These are phyloP conservation scores for Gossypium australe DNA, from an alignment of 345 rosid genomes.

Conservation along the genomic window DNA sequence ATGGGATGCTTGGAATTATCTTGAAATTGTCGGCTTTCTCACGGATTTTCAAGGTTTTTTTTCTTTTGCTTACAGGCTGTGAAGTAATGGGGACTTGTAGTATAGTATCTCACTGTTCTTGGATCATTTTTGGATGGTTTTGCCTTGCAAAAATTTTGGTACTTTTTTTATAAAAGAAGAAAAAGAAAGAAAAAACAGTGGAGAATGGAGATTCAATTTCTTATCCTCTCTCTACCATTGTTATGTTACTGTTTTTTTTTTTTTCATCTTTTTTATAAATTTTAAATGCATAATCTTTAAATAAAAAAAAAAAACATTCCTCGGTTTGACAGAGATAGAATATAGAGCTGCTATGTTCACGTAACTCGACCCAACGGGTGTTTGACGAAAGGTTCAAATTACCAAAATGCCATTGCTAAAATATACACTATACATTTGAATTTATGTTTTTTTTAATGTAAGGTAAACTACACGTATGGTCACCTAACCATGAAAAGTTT, in stretches of 20 bases:
- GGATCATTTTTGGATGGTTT: not conserved
- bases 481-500: no score
- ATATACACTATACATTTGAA: no score
- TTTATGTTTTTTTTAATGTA: no score
- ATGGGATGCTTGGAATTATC: conserved; percentile 57
- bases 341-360: not conserved
- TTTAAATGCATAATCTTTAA: not conserved
- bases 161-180: not conserved
- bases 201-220: conserved; percentile 9
- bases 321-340: conserved; percentile 14
- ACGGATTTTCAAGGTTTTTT: conserved; percentile 12
- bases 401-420: not conserved
- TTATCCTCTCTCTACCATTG: not conserved
- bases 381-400: not conserved
- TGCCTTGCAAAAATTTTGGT: not conserved
- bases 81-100: not conserved
- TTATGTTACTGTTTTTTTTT: not conserved
- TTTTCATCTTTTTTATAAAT: not conserved
- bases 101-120: not conserved
- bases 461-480: fast-evolving
- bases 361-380: not conserved
- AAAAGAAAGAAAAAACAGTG: not conserved
- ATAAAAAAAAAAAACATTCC: conserved; percentile 7
- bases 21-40: conserved; percentile 43
- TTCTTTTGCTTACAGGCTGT: not conserved